phyloP scores from a whole-genome alignment of 2,329 filamentous ascomycete genomes.

The Trichoderma oligosporum region DNA sequence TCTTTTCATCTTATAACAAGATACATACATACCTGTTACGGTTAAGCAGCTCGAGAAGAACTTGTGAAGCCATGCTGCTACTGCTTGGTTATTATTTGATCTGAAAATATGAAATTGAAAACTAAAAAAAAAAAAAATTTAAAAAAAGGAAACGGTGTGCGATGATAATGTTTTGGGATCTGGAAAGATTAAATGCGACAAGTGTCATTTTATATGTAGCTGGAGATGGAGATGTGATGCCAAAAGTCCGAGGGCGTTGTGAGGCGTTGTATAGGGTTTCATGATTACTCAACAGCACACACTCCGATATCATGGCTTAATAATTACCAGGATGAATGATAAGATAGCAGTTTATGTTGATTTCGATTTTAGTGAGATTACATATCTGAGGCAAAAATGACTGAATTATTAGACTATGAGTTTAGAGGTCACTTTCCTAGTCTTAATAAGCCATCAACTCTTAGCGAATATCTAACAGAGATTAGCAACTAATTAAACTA shows the following conservation, averaged over 20 bases:
- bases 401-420: conserved; percentile 18
- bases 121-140: neutral
- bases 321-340: neutral
- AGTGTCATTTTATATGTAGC: neutral
- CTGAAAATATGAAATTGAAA: neutral
- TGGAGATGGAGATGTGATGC: too few species aligned
- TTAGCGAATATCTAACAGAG: too few species aligned
- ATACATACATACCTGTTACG: neutral
- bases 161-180: neutral
- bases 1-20: neutral
- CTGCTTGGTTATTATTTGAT: neutral
- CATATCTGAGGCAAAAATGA: neutral
- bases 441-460: too few species aligned
- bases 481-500: too few species aligned
- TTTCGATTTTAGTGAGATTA: neutral
- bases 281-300: neutral
- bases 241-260: neutral
- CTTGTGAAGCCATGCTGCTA: neutral
- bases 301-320: neutral
- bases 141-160: neutral
- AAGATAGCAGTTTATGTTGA: too few species aligned
- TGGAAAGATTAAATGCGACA: neutral
- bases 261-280: neutral
- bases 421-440: too few species aligned
- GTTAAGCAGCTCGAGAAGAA: neutral